These are phyloP conservation scores for Podospora pseudoanserina DNA, from an alignment of 495 filamentous ascomycete genomes.

Conservation along the genomic window DNA sequence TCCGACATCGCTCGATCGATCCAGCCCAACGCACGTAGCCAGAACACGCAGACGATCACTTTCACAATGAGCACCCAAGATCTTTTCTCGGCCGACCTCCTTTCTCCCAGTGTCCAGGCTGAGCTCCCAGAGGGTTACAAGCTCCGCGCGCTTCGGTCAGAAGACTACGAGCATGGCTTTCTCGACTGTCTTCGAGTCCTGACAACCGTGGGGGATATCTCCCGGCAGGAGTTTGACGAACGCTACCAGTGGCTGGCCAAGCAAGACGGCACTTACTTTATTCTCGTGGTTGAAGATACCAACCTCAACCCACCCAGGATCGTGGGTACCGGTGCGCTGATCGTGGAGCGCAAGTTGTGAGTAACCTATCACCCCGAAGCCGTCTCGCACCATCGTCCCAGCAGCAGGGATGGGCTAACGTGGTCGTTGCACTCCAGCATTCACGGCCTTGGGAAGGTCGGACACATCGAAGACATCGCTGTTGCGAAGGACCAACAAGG, in stretches of 20 bases:
- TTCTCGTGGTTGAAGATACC: constrained; percentile 77
- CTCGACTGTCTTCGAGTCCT: constrained; percentile 87
- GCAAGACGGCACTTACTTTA: constrained; percentile 77
- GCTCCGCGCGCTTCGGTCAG: constrained; percentile 72
- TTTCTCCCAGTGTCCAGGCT: constrained; percentile 69
- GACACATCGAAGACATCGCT: constrained; percentile 97
- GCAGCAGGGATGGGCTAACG: constrained; percentile 12
- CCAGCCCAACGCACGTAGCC: not conserved
- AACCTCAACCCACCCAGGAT: constrained; percentile 47
- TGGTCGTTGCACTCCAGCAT: constrained; percentile 47
- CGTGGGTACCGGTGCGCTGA: constrained; percentile 81
- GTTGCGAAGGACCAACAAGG: constrained; percentile 92
- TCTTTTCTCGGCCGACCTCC: constrained; percentile 73
- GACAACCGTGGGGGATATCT: constrained; percentile 88
- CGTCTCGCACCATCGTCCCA: not conserved
- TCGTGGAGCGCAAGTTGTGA: constrained; percentile 84
- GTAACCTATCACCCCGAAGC: constrained; percentile 19
- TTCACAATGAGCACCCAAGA: constrained; percentile 47
- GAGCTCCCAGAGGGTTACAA: constrained; percentile 75
- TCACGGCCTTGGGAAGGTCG: constrained; percentile 71
- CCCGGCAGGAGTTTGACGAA: constrained; percentile 66
- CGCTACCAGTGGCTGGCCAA: constrained; percentile 81
- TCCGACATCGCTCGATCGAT: not conserved
- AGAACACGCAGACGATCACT: not conserved
- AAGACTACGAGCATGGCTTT: constrained; percentile 76